Evolutionary conservation across 352 stramenopile species (phyloP).

Genomic region (Pythium graminicola): DNA sequence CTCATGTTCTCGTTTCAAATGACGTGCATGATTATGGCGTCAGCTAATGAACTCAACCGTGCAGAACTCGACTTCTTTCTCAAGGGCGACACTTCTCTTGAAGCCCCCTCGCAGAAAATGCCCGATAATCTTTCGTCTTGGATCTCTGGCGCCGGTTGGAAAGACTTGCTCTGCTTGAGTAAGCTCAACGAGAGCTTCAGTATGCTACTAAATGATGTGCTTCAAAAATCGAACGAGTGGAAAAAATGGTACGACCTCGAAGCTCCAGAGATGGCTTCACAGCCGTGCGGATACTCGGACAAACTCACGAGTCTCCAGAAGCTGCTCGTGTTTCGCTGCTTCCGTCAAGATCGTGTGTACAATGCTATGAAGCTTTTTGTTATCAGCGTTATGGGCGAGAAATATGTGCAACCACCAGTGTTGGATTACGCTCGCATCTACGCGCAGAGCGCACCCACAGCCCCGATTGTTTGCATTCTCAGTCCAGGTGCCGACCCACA

Average conservation of each 20-base stretch:
- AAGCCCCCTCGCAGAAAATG: conserved; percentile 44
- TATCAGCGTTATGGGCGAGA: conserved; percentile 62
- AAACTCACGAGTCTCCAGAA: conserved; percentile 85
- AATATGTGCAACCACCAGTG: conserved; percentile 80
- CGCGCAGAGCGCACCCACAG: conserved; percentile 71
- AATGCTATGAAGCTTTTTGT: conserved; percentile 87
- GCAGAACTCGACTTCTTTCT: conserved; percentile 85
- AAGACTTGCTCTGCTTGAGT: conserved; percentile 54
- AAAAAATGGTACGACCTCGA: conserved; percentile 80
- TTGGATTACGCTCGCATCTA: conserved; percentile 84
- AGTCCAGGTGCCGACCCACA: conserved; percentile 86
- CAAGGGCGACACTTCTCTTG: conserved; percentile 48
- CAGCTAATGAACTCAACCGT: conserved; percentile 75
- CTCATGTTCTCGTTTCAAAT: conserved; percentile 94
- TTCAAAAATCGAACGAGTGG: conserved; percentile 52
- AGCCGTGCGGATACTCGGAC: conserved; percentile 66
- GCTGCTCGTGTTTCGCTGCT: conserved; percentile 46
- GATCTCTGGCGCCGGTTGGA: conserved; percentile 78
- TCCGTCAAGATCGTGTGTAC: conserved; percentile 59
- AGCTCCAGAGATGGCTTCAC: conserved; percentile 54
- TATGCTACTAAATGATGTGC: conserved; percentile 38
- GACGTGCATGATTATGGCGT: conserved; percentile 82
- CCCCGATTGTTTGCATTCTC: conserved; percentile 89
- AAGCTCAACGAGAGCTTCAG: conserved; percentile 52
- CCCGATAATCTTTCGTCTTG: conserved; percentile 61